Percentiles rank a stretch among this genome's conserved stretches.
phyloP scores from a whole-genome alignment of 1,284 basidiomycete genomes.

The Wallemia hederae region DNA sequence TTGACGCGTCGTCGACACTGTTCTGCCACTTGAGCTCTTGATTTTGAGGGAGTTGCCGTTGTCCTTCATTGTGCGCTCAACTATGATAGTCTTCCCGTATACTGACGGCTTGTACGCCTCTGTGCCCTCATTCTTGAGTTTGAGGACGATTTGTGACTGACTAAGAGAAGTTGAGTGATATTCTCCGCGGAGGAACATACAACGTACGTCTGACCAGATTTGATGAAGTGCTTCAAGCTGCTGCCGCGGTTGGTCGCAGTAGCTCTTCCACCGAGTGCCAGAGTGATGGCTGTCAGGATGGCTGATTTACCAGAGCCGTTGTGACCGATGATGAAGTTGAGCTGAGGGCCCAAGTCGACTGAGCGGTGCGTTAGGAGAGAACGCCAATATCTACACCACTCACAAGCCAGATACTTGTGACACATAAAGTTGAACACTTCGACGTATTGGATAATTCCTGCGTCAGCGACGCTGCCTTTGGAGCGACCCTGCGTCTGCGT shows the following conservation, averaged over 20 bases:
- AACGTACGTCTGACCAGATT: conserved; percentile 46
- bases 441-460: conserved; percentile 61
- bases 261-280: conserved; percentile 80
- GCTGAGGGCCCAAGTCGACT: conserved; percentile 52
- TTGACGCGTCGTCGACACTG: conserved; percentile 49
- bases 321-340: conserved; percentile 87
- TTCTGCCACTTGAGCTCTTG: conserved; percentile 29
- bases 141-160: conserved; percentile 43
- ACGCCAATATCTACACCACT: not conserved
- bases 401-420: conserved; percentile 41
- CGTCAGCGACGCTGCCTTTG: conserved; percentile 28
- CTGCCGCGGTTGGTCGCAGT: conserved; percentile 57
- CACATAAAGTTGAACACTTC: conserved; percentile 92
- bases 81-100: conserved; percentile 56
- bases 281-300: conserved; percentile 67
- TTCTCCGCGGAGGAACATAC: not conserved
- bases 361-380: not conserved
- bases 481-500: not conserved
- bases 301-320: conserved; percentile 62
- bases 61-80: conserved; percentile 51
- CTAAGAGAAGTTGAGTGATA: conserved; percentile 16
- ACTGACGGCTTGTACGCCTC: conserved; percentile 59
- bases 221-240: conserved; percentile 66
- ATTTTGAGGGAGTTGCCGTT: conserved; percentile 61
- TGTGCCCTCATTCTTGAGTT: conserved; percentile 57